Conservation (phyloP, 257 asterid genomes). For the Solanum pimpinellifolium region DNA sequence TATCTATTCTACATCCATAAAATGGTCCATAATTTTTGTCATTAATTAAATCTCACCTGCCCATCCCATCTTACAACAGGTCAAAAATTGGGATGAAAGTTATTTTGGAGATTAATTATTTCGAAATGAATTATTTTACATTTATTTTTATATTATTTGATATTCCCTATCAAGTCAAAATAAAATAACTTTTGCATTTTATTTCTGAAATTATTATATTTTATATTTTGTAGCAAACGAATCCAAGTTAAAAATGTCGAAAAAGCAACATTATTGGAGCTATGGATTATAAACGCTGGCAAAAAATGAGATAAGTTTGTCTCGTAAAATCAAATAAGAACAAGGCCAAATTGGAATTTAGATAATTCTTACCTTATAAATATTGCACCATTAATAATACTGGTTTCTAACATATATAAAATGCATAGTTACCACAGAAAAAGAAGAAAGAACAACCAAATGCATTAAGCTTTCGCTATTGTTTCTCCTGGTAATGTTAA, state of each 20-base stretch:
- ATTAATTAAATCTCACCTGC: not conserved
- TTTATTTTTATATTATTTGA: too few species aligned
- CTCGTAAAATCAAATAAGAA: not conserved
- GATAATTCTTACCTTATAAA: not conserved
- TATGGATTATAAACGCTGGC: not conserved
- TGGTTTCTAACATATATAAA: not conserved
- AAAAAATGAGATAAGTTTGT: not conserved
- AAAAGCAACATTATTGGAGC: not conserved
- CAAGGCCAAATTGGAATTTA: not conserved
- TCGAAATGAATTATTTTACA: too few species aligned
- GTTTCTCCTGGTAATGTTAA: not conserved
- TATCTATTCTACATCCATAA: not conserved
- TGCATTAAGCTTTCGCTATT: too few species aligned
- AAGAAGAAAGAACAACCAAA: not conserved
- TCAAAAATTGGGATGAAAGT: not conserved
- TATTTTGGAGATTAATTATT: too few species aligned
- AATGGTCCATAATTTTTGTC: not conserved
- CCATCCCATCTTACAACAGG: not conserved
- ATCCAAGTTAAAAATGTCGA: not conserved
- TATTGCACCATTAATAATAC: not conserved
- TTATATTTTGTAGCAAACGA: not conserved
- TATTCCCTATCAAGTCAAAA: rapidly evolving
- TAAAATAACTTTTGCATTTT: too few species aligned
- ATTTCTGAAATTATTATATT: too few species aligned
- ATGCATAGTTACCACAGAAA: not conserved